Base-by-base conservation (phyloP, 495 filamentous ascomycete genomes). In the Aspergillus ellipticus region DNA sequence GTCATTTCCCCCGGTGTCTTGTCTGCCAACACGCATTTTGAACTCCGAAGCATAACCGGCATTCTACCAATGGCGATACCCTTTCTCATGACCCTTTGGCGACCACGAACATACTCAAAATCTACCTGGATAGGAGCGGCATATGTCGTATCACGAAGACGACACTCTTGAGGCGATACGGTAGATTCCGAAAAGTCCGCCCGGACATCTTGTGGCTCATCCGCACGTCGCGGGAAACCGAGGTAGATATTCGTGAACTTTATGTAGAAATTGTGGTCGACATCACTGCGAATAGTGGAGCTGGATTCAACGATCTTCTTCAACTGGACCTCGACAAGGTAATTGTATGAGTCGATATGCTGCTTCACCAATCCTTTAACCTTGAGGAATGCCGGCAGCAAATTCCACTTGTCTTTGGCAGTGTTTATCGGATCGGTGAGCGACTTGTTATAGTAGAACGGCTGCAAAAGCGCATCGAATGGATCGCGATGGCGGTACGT, bases 281-380 rank as follows among this genome's bases (percentile, higher is more conserved):
- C 86, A 77, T 97, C 93, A 71, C 92, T 96, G 56, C 84, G 81
- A 54, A 99, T 86, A 8, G 79, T 82, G 31, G 85, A 84, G 68
- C 96, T 97, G 21, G 92, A 89, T 64, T 87, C 82, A 54, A 99
- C 87, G 53, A 99, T 97, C 62, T 97, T 89, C 72, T 96, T 96
- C 69, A 99, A 81, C 65, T 96, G 92, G 17, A 92, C 86, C 53
- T 97, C 89, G 51, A 97, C 85, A 62, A 99, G 96, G 70, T 89
- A 96, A 73, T 99, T 96, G 81, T 89, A 99, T 28, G 94, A 97
- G 74, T 99, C 95, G 71, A 97, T 93, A 70, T 99, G 94, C 71
- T 96, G 92, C 72, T 96, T 96, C 45, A 96, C 90, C 54, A 96
- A 72, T 35, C 92, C 94, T 70, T 99, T 99, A 63, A 96, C 92